Evolutionary conservation across 2,329 filamentous ascomycete genomes (phyloP).

Genomic region (Purpureocillium lavendulum): DNA sequence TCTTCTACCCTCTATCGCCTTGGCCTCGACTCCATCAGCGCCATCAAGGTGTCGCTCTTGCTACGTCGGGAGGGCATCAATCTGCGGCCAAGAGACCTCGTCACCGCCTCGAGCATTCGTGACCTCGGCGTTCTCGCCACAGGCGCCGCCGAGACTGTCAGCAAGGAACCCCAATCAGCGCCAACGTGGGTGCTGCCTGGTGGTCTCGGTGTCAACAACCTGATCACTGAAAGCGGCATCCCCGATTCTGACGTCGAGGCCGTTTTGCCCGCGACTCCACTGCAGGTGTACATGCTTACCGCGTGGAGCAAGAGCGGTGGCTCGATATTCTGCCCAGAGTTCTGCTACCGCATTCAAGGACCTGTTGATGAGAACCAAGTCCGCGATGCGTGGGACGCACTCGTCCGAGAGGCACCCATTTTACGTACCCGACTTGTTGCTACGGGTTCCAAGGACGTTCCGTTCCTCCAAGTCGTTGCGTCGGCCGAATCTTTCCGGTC

Average conservation of each 20-base stretch:
- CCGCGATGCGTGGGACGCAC: constrained; percentile 48
- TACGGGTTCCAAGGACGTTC: constrained; percentile 34
- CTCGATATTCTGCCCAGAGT: constrained; percentile 64
- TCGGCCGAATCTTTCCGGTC: constrained; percentile 5
- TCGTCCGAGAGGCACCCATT: constrained; percentile 51
- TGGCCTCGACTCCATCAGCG: constrained; percentile 84
- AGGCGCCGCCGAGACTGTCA: background rate
- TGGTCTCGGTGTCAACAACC: constrained; percentile 24
- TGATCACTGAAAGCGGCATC: constrained; percentile 34
- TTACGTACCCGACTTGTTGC: constrained; percentile 60
- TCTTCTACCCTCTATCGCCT: constrained; percentile 69
- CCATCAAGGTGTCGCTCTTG: constrained; percentile 72
- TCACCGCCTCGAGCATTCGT: constrained; percentile 55
- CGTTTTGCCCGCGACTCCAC: constrained; percentile 62
- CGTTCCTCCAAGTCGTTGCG: constrained; percentile 57
- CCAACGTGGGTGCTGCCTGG: constrained; percentile 20
- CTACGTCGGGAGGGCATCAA: constrained; percentile 55
- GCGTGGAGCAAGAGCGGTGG: constrained; percentile 64
- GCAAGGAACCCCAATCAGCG: background rate
- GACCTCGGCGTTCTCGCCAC: constrained; percentile 45
- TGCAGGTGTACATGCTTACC: constrained; percentile 74
- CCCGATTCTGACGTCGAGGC: constrained; percentile 37
- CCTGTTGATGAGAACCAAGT: constrained; percentile 31
- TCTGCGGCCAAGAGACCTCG: constrained; percentile 62
- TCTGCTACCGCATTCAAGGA: constrained; percentile 48